phyloP scores from a whole-genome alignment of 2,329 filamentous ascomycete genomes.

The Penicillium sp. region DNA sequence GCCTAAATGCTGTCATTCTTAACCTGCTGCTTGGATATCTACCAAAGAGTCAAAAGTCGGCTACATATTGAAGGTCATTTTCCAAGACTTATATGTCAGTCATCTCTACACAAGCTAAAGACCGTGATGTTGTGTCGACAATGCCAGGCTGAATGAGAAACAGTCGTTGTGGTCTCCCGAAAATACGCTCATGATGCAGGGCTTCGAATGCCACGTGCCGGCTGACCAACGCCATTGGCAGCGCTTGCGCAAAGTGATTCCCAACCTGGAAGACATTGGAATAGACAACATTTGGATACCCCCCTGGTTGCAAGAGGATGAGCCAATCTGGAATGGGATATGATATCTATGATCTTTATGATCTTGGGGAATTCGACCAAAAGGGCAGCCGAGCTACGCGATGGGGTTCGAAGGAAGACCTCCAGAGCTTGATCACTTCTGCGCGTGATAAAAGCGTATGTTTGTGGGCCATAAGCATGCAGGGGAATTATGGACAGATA shows the following conservation, averaged over 20 bases:
- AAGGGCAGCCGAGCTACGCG: conserved; percentile 64
- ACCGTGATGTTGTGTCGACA: conserved; percentile 18
- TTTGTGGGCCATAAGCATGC: conserved; percentile 58
- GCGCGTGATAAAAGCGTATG: conserved; percentile 61
- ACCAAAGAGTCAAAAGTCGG: conserved; percentile 10
- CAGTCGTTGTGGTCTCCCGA: conserved; percentile 28
- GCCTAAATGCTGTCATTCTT: conserved; percentile 14
- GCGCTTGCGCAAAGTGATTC: conserved; percentile 54
- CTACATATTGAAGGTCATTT: conserved; percentile 13
- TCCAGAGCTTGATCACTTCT: conserved; percentile 53
- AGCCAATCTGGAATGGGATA: conserved; percentile 64
- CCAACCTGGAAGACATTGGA: conserved; percentile 58
- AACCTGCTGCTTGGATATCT: conserved; percentile 11
- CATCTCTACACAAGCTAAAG: background rate
- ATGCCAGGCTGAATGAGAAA: conserved; percentile 25
- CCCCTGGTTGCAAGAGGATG: conserved; percentile 66
- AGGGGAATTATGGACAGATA: conserved; percentile 64
- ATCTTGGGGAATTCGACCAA: conserved; percentile 70
- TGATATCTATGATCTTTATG: conserved; percentile 68
- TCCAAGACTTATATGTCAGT: too few relatives aligned
- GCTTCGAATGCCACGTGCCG: conserved; percentile 71
- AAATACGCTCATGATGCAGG: conserved; percentile 61
- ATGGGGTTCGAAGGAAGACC: conserved; percentile 65
- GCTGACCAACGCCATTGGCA: conserved; percentile 61
- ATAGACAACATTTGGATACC: conserved; percentile 67